phyloP scores from a whole-genome alignment of 179 eudicot species.

The Silene coronaria region DNA sequence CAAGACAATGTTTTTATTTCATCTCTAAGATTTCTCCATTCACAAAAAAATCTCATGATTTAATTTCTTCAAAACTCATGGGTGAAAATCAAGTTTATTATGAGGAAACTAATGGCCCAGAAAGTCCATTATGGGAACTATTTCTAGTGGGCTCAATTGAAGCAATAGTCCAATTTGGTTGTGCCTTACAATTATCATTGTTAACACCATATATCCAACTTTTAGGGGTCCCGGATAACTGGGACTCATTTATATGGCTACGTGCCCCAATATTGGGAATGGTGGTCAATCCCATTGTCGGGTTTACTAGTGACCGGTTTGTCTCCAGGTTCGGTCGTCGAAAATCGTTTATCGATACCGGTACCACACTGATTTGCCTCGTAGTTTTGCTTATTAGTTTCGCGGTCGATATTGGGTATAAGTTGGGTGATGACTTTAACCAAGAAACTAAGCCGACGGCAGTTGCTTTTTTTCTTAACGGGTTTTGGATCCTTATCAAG shows the following conservation, averaged over 20 bases:
- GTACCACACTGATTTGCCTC: constrained; percentile 25
- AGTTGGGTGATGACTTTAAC: constrained; percentile 24
- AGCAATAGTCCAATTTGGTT: constrained; percentile 42
- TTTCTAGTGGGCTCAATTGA: constrained; percentile 32
- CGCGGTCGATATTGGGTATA: constrained; percentile 39
- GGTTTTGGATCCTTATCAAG: constrained; percentile 47
- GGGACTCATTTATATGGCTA: constrained; percentile 43
- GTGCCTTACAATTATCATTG: constrained; percentile 41
- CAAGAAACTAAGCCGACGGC: constrained; percentile 33
- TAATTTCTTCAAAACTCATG: not conserved
- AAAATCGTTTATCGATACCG: constrained; percentile 34
- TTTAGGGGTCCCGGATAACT: constrained; percentile 30
- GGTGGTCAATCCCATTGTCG: constrained; percentile 41
- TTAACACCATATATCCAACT: constrained; percentile 42
- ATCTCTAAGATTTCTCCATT: too few relatives aligned
- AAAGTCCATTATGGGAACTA: constrained; percentile 23
- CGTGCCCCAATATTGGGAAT: constrained; percentile 44
- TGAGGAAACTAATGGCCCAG: constrained; percentile 4
- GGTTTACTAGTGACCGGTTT: constrained; percentile 34
- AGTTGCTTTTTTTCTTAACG: constrained; percentile 34
- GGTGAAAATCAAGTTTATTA: not conserved
- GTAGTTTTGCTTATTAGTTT: constrained; percentile 41
- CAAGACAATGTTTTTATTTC: too few relatives aligned
- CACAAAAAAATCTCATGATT: too few relatives aligned
- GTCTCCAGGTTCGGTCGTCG: constrained; percentile 34